Evolutionary conservation across 2,329 filamentous ascomycete genomes (phyloP).

Genomic region (Stemphylium lycopersici): DNA sequence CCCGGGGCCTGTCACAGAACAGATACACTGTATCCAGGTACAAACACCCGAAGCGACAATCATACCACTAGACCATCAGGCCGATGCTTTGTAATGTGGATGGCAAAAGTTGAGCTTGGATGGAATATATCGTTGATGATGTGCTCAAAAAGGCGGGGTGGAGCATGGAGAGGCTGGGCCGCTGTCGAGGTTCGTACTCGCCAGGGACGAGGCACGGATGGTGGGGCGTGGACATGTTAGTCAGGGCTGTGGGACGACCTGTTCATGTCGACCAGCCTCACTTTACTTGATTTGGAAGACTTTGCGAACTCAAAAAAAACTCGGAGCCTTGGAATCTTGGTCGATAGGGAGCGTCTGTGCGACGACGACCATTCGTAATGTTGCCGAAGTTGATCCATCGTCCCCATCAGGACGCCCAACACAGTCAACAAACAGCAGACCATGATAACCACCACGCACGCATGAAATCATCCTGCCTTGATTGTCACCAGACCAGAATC

Average conservation of each 20-base stretch:
- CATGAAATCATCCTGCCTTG: neutral
- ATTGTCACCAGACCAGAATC: neutral
- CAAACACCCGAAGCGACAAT: constrained; percentile 39
- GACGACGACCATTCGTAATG: neutral
- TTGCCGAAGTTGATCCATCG: neutral
- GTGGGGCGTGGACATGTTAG: constrained; percentile 9
- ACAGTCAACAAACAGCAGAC: neutral
- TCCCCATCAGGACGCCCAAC: too few relatives aligned
- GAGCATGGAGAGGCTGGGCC: too few relatives aligned
- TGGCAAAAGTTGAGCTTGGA: constrained; percentile 1
- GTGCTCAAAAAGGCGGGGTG: too few relatives aligned
- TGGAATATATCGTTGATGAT: neutral
- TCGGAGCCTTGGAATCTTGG: neutral
- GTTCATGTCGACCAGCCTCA: constrained; percentile 8
- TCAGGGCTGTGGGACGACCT: constrained; percentile 16
- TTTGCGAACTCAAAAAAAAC: constrained; percentile 14
- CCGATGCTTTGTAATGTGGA: constrained; percentile 18
- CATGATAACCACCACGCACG: neutral
- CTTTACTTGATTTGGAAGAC: constrained; percentile 19
- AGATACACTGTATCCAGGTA: constrained; percentile 32
- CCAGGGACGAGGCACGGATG: neutral
- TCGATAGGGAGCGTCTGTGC: constrained; percentile 4
- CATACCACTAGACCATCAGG: constrained; percentile 43
- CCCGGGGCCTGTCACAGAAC: constrained; percentile 48
- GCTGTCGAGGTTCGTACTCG: neutral